Conservation (phyloP, 805 yeast species). For the Dipodascus geniculatus region DNA sequence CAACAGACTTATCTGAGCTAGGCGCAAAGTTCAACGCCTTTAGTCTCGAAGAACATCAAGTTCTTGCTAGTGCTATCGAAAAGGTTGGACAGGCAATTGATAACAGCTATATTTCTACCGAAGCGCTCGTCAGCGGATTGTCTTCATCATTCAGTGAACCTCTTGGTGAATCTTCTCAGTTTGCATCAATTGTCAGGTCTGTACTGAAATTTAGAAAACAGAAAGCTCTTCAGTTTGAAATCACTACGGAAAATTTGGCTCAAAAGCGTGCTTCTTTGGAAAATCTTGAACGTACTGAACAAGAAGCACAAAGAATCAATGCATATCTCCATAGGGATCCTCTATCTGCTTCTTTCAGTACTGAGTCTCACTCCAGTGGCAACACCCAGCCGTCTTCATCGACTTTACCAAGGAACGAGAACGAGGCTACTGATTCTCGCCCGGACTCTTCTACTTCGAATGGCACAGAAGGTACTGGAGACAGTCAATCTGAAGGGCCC, state of each 20-base stretch:
- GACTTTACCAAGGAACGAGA: not conserved
- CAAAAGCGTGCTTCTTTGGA: slow-evolving; percentile 26
- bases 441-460: not conserved
- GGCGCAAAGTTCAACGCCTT: slow-evolving; percentile 60
- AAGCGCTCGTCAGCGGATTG: slow-evolving; percentile 39
- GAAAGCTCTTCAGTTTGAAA: slow-evolving; percentile 42
- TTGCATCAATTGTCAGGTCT: slow-evolving; percentile 42
- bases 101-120: slow-evolving; percentile 38
- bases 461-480: not conserved
- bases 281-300: slow-evolving; percentile 31
- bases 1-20: slow-evolving; percentile 60
- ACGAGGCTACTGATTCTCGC: not conserved
- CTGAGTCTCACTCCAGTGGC: not conserved
- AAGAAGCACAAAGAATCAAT: slow-evolving; percentile 33
- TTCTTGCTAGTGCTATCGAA: slow-evolving; percentile 50
- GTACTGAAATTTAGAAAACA: slow-evolving; percentile 50
- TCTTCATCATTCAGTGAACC: slow-evolving; percentile 57
- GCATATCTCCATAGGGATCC: slow-evolving; percentile 18
- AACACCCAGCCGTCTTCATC: not conserved
- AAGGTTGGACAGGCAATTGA: slow-evolving; percentile 82
- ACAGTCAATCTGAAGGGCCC: not conserved
- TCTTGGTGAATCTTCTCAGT: slow-evolving; percentile 58
- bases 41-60: slow-evolving; percentile 35
- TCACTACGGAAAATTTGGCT: slow-evolving; percentile 30
- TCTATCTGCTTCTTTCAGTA: not conserved